phyloP scores from a whole-genome alignment of 768 basidiomycete species.

The Mycena albidolilacea region DNA sequence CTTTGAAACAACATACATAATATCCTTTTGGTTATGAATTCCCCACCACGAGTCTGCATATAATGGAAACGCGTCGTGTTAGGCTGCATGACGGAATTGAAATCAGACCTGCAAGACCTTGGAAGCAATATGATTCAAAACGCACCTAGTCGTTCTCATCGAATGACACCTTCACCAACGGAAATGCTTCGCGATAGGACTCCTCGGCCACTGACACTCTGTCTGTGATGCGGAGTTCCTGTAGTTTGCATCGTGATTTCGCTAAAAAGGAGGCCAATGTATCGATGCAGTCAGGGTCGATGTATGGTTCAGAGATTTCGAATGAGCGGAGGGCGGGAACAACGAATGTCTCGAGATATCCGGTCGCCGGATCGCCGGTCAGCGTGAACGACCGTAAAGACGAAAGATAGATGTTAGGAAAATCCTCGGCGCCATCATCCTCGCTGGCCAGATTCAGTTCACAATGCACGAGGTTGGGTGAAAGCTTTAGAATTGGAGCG shows the following conservation, averaged over 20 bases:
- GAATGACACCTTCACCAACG: background rate
- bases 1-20: too few relatives aligned
- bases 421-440: too few relatives aligned
- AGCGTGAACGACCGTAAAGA: background rate
- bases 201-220: background rate
- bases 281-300: background rate
- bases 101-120: too few relatives aligned
- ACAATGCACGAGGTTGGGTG: background rate
- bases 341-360: background rate
- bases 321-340: background rate
- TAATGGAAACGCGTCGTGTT: too few relatives aligned
- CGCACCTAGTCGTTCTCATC: too few relatives aligned
- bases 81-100: too few relatives aligned
- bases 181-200: background rate
- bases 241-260: background rate
- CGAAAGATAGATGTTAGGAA: too few relatives aligned
- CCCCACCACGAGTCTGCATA: too few relatives aligned
- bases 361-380: background rate
- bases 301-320: background rate
- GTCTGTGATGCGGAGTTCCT: background rate
- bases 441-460: background rate
- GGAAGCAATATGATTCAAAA: too few relatives aligned
- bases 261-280: background rate
- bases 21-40: too few relatives aligned
- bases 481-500: background rate